Base-by-base conservation (phyloP, 192 early-diverging fungal species). In the Coemansia sp. region DNA sequence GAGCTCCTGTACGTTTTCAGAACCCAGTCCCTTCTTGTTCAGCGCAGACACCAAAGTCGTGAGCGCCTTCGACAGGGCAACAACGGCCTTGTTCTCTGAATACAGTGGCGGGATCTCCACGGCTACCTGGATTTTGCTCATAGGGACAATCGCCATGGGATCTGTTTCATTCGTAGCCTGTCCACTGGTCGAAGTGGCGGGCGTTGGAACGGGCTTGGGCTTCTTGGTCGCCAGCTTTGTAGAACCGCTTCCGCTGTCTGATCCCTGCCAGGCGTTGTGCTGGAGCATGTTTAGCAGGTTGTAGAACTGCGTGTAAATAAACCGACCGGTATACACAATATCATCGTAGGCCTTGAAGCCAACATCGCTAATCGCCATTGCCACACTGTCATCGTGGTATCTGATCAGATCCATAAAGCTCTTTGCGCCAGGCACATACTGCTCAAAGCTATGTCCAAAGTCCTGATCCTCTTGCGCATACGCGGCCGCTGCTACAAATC, bases 391-490 rank as follows among this genome's bases (percentile, higher is more conserved):
- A 24, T 85, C 69, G 34, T 87, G 68, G 65, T 87, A 76, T 39
- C 83, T 75, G 29, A 86, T 80, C 65, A 85, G 85, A 57, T 84
- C 76, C 64, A 88, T 76, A 41, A 87, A 75, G 60, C 77, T 73
- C 39, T 81, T 67, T 47, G 80, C 89, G 10, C 88, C 88, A 52
- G 88, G 90, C 43, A 91, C 83, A 65, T 85, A 79, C 20, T 80
- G 73, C 33, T 84, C 86, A 64, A 92, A 92, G 36, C 65, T 47
- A 39, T 86, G 77, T 31, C 80, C 87, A 72, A 93, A 90, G n/a
- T 83, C 73, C 24, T 53, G 29, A 64, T 83, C 81, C 36, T 83
- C 73, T 40, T 75, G 65, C 46, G 81, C 71, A 40, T 83, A 83
- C 33, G 70, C 73, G 3, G 81, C 81, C 1, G 76, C 81, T 3